These are phyloP conservation scores for Barnettozyma siamensis DNA, from an alignment of 805 yeast species.

Conservation along the genomic window DNA sequence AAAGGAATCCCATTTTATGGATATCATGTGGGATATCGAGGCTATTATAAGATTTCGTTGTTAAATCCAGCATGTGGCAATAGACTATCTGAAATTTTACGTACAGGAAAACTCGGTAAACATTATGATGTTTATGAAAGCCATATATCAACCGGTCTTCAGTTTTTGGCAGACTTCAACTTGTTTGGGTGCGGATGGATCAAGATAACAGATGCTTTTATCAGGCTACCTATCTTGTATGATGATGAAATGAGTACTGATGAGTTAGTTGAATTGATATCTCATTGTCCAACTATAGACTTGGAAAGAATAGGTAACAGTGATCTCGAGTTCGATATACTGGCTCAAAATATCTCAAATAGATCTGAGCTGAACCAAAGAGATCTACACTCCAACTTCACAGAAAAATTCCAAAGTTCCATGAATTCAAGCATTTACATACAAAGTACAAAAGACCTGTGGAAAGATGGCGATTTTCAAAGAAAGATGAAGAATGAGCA, in stretches of 20 bases:
- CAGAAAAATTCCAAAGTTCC: constrained; percentile 27
- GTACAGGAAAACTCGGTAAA: constrained; percentile 38
- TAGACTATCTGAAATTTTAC: constrained; percentile 46
- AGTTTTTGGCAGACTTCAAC: constrained; percentile 79
- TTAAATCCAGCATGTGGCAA: constrained; percentile 55
- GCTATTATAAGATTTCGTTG: constrained; percentile 63
- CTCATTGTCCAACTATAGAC: constrained; percentile 21
- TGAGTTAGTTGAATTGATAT: constrained; percentile 29
- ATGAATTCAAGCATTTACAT: constrained; percentile 24
- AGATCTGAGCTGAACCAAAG: constrained; percentile 38
- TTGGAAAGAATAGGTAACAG: constrained; percentile 53
- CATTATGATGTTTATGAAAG: constrained; percentile 60
- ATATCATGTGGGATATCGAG: constrained; percentile 57
- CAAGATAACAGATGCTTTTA: constrained; percentile 38
- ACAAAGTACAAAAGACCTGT: constrained; percentile 47
- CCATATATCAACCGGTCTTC: constrained; percentile 72
- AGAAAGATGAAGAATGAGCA: constrained; percentile 36
- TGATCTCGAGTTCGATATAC: constrained; percentile 65
- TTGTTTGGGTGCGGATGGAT: constrained; percentile 83
- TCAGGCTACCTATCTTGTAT: constrained; percentile 51
- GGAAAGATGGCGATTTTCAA: constrained; percentile 52
- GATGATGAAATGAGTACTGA: constrained; percentile 27
- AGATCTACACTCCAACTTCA: constrained; percentile 45
- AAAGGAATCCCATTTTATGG: constrained; percentile 84
- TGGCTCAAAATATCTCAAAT: constrained; percentile 57